A percentile compares a stretch with the other conserved stretches of the same genome.
Evolutionary conservation across 208 protist species (phyloP).

Genomic region (Strigomonas culicis): DNA sequence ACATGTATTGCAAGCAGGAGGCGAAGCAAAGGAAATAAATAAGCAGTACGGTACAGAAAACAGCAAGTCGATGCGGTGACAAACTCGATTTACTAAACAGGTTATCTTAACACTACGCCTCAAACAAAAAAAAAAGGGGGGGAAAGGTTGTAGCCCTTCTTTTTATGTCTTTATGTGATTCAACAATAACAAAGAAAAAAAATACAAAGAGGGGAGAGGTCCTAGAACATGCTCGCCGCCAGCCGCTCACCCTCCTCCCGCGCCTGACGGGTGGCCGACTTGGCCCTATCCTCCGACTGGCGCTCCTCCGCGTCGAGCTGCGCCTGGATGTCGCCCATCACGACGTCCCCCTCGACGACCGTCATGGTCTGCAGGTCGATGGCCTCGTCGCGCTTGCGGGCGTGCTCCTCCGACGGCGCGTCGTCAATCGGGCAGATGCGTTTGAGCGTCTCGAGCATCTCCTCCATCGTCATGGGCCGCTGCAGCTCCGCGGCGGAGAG

Average conservation of each 20-base stretch:
- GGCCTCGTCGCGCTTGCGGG: slow-evolving; percentile 30
- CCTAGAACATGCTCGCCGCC: slow-evolving; percentile 37
- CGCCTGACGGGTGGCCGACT: slow-evolving; percentile 8
- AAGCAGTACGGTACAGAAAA: too few species aligned
- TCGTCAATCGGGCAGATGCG: slow-evolving; percentile 62
- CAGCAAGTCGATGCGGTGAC: too few species aligned
- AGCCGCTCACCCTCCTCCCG: slow-evolving; percentile 38
- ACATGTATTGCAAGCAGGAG: background rate
- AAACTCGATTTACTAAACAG: slow-evolving; percentile 13
- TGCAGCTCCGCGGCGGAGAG: slow-evolving; percentile 43
- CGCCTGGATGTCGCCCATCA: slow-evolving; percentile 49
- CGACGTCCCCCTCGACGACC: slow-evolving; percentile 44
- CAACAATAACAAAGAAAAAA: slow-evolving; percentile 16
- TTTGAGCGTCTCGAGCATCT: slow-evolving; percentile 59
- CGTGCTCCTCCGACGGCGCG: slow-evolving; percentile 64
- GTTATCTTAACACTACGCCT: background rate
- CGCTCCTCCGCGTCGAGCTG: slow-evolving; percentile 26
- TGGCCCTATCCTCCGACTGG: slow-evolving; percentile 19
- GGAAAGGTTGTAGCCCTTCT: background rate
- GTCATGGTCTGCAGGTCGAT: slow-evolving; percentile 75
- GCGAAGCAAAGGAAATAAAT: slow-evolving; percentile 7
- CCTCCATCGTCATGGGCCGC: slow-evolving; percentile 66
- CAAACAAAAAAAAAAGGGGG: slow-evolving; percentile 3
- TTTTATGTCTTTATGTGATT: slow-evolving; percentile 1
- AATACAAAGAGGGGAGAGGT: slow-evolving; percentile 1